A percentile compares a stretch with the other conserved stretches of the same genome.
phyloP scores from a whole-genome alignment of 495 filamentous ascomycete genomes.

The Apodospora peruviana region DNA sequence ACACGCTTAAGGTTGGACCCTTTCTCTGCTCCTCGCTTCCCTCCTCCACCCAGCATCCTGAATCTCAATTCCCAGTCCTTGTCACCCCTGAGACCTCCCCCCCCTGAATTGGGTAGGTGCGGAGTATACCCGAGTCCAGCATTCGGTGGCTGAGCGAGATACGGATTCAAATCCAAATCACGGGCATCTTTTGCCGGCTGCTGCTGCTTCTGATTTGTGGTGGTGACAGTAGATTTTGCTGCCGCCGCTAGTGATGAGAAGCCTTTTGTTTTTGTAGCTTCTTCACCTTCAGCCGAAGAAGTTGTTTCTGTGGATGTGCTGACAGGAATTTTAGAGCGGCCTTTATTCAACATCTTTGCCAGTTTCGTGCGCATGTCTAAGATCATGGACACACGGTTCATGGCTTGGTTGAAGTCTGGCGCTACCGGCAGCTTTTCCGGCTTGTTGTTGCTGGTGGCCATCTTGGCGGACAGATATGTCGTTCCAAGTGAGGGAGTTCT shows the following conservation, averaged over 20 bases:
- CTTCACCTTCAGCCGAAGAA: not conserved
- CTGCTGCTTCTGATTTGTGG: slow-evolving; percentile 3
- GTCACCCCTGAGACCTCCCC: slow-evolving; percentile 3
- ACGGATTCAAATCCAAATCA: slow-evolving; percentile 23
- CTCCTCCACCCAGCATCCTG: slow-evolving; percentile 24
- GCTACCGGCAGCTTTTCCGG: slow-evolving; percentile 14
- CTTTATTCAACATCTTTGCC: slow-evolving; percentile 7
- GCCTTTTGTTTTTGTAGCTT: not conserved
- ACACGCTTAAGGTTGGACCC: too few species aligned
- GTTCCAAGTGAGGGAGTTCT: too few species aligned
- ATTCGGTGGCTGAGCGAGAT: slow-evolving; percentile 26
- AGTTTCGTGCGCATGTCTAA: not conserved
- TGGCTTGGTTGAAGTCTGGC: slow-evolving; percentile 24
- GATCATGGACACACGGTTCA: slow-evolving; percentile 33
- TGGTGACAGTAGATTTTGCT: slow-evolving; percentile 1
- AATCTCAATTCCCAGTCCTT: slow-evolving; percentile 22
- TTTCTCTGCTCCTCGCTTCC: slow-evolving; percentile 2
- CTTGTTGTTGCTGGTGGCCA: not conserved
- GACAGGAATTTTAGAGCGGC: slow-evolving; percentile 5
- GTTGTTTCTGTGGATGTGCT: not conserved
- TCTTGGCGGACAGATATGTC: too few species aligned
- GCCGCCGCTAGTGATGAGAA: slow-evolving; percentile 17
- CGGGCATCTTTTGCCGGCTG: not conserved
- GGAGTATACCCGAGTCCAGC: slow-evolving; percentile 26
- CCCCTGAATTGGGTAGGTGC: not conserved